A percentile compares a stretch with the other conserved stretches of the same genome.
phyloP scores from a whole-genome alignment of 768 basidiomycete genomes.

The Cystobasidium ongulense region DNA sequence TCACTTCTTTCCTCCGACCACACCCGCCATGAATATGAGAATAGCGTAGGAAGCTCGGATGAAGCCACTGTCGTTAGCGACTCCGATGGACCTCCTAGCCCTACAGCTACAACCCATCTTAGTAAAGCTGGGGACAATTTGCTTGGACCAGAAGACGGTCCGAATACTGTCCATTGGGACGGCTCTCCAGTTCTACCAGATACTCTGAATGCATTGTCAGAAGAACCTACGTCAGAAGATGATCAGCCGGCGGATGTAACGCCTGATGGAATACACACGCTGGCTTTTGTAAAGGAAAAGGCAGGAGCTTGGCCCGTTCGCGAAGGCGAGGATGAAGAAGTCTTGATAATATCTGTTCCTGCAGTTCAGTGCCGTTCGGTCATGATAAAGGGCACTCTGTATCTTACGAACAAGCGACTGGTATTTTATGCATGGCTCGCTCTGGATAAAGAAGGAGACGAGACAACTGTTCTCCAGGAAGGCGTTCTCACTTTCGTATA shows the following conservation, averaged over 20 bases:
- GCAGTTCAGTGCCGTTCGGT: background rate
- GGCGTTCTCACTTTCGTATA: background rate
- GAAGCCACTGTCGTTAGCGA: background rate
- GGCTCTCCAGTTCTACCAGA: too few species aligned
- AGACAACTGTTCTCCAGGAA: background rate
- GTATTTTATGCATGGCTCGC: slow-evolving; percentile 3
- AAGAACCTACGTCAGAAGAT: background rate
- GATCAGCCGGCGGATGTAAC: too few species aligned
- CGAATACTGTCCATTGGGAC: too few species aligned
- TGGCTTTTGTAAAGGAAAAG: background rate
- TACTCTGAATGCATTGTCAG: background rate
- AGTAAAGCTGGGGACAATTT: background rate
- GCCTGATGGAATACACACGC: background rate
- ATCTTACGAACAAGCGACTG: background rate
- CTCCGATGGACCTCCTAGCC: background rate
- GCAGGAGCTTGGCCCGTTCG: background rate
- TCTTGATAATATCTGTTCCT: background rate
- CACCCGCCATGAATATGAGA: background rate
- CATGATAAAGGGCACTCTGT: background rate
- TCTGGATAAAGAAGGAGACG: background rate
- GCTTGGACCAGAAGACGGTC: too few species aligned
- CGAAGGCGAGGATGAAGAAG: background rate
- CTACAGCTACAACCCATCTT: background rate
- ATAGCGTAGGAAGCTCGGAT: background rate
- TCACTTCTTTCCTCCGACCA: background rate